Evolutionary conservation across 2,329 filamentous ascomycete species (phyloP).

Genomic region (Paraphoma chrysanthemicola): DNA sequence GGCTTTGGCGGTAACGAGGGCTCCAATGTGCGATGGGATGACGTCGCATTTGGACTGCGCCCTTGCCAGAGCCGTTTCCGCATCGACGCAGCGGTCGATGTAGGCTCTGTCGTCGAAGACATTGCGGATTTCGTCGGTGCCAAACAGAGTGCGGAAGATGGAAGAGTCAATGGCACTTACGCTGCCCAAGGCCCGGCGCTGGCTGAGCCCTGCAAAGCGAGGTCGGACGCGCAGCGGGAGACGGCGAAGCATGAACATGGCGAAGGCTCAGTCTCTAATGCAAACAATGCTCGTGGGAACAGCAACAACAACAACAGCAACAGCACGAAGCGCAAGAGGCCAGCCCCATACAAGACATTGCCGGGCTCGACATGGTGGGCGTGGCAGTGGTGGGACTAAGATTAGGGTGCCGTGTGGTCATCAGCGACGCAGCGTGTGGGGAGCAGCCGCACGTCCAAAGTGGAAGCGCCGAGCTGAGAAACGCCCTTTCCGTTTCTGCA

Average conservation of each 20-base stretch:
- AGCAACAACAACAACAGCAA: too few species aligned
- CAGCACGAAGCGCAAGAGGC: too few species aligned
- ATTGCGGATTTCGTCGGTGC: constrained; percentile 59
- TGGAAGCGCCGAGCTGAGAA: neutral
- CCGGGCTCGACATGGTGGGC: constrained; percentile 14
- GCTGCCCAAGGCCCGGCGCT: constrained; percentile 37
- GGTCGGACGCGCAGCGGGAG: constrained; percentile 27
- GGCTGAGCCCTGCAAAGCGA: constrained; percentile 19
- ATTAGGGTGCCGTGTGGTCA: constrained; percentile 6
- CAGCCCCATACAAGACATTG: constrained; percentile 12
- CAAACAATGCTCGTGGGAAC: neutral
- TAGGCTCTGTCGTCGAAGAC: constrained; percentile 60
- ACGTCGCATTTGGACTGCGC: constrained; percentile 58
- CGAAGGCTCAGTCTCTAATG: constrained; percentile 12
- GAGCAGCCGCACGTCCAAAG: constrained; percentile 14
- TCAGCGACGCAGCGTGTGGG: constrained; percentile 29
- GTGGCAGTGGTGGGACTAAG: constrained; percentile 18
- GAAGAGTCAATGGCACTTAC: constrained; percentile 56
- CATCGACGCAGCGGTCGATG: constrained; percentile 57
- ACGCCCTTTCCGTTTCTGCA: neutral
- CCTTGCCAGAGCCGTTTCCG: constrained; percentile 60
- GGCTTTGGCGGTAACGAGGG: constrained; percentile 39
- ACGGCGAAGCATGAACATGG: constrained; percentile 40
- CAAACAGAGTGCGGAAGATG: constrained; percentile 60
- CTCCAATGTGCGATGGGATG: constrained; percentile 53